phyloP scores from a whole-genome alignment of 805 yeast species.

The Spathaspora hagerdaliae region DNA sequence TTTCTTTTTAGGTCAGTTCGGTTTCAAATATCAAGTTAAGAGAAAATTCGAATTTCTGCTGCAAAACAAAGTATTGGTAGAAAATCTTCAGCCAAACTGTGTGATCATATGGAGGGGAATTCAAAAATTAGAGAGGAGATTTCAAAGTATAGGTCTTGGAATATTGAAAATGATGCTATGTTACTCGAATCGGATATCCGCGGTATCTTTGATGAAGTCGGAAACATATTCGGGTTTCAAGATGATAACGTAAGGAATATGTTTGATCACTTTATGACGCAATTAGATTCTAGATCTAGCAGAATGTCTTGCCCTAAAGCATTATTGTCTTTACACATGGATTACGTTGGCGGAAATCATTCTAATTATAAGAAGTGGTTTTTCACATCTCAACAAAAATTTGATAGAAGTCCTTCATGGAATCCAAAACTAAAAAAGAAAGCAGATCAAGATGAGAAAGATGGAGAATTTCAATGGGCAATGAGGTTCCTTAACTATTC shows the following conservation, averaged over 20 bases:
- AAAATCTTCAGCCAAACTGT: no score
- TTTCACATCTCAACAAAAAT: constrained; percentile 76
- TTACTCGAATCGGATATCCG: constrained; percentile 47
- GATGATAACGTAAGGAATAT: constrained; percentile 71
- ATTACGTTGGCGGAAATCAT: constrained; percentile 87
- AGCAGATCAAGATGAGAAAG: constrained; percentile 26
- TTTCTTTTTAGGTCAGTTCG: no score
- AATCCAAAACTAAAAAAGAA: constrained; percentile 18
- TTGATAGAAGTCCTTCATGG: constrained; percentile 58
- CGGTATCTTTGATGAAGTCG: constrained; percentile 54
- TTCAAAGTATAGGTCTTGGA: constrained; percentile 16
- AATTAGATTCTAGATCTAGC: constrained; percentile 83
- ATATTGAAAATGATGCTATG: constrained; percentile 20
- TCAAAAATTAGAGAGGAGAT: not conserved
- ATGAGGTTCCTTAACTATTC: constrained; percentile 51
- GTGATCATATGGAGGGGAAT: not conserved
- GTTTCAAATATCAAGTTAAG: no score
- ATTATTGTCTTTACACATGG: constrained; percentile 73
- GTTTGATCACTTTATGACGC: constrained; percentile 74
- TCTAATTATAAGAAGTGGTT: constrained; percentile 91
- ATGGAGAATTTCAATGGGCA: constrained; percentile 55
- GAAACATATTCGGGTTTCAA: constrained; percentile 80
- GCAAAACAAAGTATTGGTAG: no score
- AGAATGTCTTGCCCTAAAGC: constrained; percentile 73
- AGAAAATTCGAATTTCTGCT: no score